These are phyloP conservation scores for Clavispora fructus DNA, from an alignment of 805 yeast species.

Conservation along the genomic window DNA sequence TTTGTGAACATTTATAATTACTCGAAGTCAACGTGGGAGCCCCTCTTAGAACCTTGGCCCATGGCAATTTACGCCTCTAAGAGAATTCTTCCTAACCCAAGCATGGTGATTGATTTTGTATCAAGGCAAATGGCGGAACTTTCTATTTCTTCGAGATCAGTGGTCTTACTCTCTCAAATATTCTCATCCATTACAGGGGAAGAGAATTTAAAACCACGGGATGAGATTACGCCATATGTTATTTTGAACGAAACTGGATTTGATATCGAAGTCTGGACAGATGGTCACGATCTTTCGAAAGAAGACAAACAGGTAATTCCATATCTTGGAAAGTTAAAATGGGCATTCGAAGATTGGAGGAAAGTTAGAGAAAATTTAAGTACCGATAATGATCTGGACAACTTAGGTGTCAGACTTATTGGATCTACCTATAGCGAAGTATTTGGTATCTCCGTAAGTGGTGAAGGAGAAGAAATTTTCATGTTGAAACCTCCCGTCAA, in stretches of 20 bases:
- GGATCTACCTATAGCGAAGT: constrained; percentile 53
- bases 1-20: constrained; percentile 78
- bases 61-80: constrained; percentile 65
- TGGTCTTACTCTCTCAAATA: constrained; percentile 71
- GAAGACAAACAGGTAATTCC: constrained; percentile 30
- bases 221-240: constrained; percentile 75
- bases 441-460: constrained; percentile 57
- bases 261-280: constrained; percentile 76
- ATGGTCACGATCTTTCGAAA: constrained; percentile 33
- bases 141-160: constrained; percentile 74
- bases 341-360: constrained; percentile 97
- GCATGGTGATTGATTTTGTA: constrained; percentile 60
- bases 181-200: constrained; percentile 53
- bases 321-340: constrained; percentile 52
- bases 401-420: constrained; percentile 57
- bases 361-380: constrained; percentile 73
- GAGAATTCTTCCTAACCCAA: constrained; percentile 38
- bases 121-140: constrained; percentile 75
- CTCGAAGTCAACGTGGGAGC: constrained; percentile 92
- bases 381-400: constrained; percentile 55
- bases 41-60: constrained; percentile 84
- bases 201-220: constrained; percentile 56
- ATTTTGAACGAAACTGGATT: constrained; percentile 82
- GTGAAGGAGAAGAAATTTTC: constrained; percentile 79
- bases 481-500: constrained; percentile 57